Conservation (phyloP, 495 filamentous ascomycete genomes). For the Letharia lupina region DNA sequence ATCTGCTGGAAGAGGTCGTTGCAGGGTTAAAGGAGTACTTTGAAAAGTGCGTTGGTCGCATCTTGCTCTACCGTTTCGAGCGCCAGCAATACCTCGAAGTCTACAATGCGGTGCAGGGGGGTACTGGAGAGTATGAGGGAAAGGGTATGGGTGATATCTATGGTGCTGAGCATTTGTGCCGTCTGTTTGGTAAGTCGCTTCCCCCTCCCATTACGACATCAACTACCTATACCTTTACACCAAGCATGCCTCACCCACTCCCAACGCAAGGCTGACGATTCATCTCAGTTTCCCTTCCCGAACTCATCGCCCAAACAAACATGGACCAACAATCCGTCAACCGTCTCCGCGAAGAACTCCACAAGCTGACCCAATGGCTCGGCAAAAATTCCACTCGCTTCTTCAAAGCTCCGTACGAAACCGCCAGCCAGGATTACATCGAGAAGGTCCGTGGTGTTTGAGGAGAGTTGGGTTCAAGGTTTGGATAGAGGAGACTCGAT, state of each 20-base stretch:
- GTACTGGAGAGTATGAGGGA: conserved; percentile 46
- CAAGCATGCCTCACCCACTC: neutral
- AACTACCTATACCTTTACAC: neutral
- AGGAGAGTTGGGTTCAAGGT: neutral
- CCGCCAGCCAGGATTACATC: conserved; percentile 49
- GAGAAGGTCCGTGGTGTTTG: conserved; percentile 42
- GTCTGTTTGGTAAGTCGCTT: conserved; percentile 67
- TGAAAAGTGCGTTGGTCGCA: conserved; percentile 71
- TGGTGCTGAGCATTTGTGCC: conserved; percentile 81
- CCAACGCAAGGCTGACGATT: neutral
- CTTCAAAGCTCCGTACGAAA: conserved; percentile 72
- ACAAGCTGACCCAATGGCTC: conserved; percentile 73
- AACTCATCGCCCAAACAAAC: conserved; percentile 92
- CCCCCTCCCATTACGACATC: neutral
- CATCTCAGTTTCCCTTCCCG: conserved; percentile 69
- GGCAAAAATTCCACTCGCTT: conserved; percentile 61
- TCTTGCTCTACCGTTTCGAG: conserved; percentile 88
- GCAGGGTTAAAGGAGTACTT: conserved; percentile 85
- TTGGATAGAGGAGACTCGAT: neutral
- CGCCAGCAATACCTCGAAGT: conserved; percentile 73
- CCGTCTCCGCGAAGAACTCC: conserved; percentile 77
- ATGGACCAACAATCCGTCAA: conserved; percentile 88
- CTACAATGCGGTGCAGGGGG: conserved; percentile 51
- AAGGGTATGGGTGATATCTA: conserved; percentile 73
- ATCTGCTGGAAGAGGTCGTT: conserved; percentile 83